These are phyloP conservation scores for Kwoniella sp. DNA, from an alignment of 768 basidiomycete species.

Conservation along the genomic window DNA sequence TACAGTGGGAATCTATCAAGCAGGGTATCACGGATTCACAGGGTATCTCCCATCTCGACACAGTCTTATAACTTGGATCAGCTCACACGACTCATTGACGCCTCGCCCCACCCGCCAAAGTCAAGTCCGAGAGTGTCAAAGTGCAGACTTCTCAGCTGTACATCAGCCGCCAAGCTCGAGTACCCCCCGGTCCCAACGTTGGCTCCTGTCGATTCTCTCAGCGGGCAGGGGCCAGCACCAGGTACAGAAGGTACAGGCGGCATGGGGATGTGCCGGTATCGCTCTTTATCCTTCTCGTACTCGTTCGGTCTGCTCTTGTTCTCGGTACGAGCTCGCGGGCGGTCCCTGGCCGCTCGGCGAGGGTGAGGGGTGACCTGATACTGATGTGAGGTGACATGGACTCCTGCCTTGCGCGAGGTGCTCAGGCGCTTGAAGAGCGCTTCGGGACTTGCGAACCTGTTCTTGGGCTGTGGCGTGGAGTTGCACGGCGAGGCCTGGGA, in stretches of 20 bases:
- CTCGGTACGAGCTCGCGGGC: too few species aligned
- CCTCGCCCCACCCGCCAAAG: slow-evolving; percentile 14
- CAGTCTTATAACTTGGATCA: too few species aligned
- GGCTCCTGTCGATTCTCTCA: background rate
- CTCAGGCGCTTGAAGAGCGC: slow-evolving; percentile 5
- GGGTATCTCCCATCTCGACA: too few species aligned
- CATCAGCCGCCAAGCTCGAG: slow-evolving; percentile 9
- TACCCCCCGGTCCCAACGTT: slow-evolving; percentile 6
- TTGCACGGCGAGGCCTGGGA: background rate
- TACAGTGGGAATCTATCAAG: too few species aligned
- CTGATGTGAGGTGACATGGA: background rate
- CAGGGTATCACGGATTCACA: too few species aligned
- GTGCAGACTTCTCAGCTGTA: slow-evolving; percentile 33
- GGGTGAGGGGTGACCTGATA: slow-evolving; percentile 5
- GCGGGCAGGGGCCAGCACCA: background rate
- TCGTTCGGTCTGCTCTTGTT: background rate
- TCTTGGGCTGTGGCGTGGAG: slow-evolving; percentile 4
- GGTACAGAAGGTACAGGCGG: slow-evolving; percentile 6
- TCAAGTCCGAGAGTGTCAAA: slow-evolving; percentile 34
- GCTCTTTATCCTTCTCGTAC: background rate
- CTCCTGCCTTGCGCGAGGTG: slow-evolving; percentile 2
- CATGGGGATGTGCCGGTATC: slow-evolving; percentile 2
- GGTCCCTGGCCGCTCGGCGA: too few species aligned
- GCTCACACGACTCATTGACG: too few species aligned
- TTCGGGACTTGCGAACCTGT: slow-evolving; percentile 8